A percentile compares a stretch with the other conserved stretches of the same genome.
Conservation (phyloP, 2,329 filamentous ascomycete species). For the Neonectria magnoliae region DNA sequence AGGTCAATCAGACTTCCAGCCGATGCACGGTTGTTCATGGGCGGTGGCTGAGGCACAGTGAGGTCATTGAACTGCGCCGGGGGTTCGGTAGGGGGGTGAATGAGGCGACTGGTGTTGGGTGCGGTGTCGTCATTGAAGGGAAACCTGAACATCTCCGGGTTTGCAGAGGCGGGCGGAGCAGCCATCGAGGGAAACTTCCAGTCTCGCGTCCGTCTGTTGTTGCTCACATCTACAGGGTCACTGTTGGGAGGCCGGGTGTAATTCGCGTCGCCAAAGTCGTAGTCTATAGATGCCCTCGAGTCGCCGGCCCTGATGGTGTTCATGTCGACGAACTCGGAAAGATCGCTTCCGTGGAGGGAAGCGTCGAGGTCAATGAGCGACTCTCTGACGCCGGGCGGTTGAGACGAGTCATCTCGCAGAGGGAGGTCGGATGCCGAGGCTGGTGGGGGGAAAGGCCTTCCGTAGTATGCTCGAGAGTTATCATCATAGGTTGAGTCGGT, state of each 20-base stretch:
- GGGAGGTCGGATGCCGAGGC: constrained; percentile 64
- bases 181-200: constrained; percentile 69
- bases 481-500: constrained; percentile 72
- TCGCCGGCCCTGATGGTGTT: constrained; percentile 66
- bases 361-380: constrained; percentile 73
- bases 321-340: constrained; percentile 69
- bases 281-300: constrained; percentile 59
- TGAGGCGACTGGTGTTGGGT: constrained; percentile 52
- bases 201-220: constrained; percentile 62
- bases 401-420: constrained; percentile 64
- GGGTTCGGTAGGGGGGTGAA: constrained; percentile 62
- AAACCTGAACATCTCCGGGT: constrained; percentile 63
- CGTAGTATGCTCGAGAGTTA: constrained; percentile 70
- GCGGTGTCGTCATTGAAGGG: constrained; percentile 52
- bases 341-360: constrained; percentile 64
- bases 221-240: constrained; percentile 65
- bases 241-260: constrained; percentile 64
- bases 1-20: constrained; percentile 62
- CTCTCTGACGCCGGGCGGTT: constrained; percentile 64
- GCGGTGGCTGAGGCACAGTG: constrained; percentile 47
- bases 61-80: constrained; percentile 56
- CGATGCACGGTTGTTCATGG: constrained; percentile 53
- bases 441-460: constrained; percentile 53
- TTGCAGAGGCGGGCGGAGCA: constrained; percentile 60
- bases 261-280: constrained; percentile 56